phyloP scores from a whole-genome alignment of 345 rosid genomes.

The Bruguiera parviflora region DNA sequence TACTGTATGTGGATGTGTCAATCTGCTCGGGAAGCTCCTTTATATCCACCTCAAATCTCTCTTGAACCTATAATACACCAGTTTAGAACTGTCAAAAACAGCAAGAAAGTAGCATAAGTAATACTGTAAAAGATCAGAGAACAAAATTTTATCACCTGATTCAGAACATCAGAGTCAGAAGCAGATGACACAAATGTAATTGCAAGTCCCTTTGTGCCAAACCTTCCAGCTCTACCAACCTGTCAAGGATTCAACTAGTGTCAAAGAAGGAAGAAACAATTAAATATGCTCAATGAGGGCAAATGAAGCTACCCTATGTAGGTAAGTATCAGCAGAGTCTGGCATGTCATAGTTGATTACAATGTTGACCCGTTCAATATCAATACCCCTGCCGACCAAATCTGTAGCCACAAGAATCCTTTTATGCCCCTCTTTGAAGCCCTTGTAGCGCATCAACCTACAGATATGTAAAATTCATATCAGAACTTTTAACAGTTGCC shows the following conservation, averaged over 20 bases:
- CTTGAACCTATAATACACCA: conserved; percentile 23
- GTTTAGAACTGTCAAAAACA: not conserved
- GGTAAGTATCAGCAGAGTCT: conserved; percentile 29
- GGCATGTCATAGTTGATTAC: conserved; percentile 36
- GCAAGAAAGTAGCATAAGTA: not conserved
- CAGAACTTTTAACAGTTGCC: too few relatives aligned
- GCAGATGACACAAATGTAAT: conserved; percentile 89
- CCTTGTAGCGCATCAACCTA: conserved; percentile 87
- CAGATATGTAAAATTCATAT: not conserved
- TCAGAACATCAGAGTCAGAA: conserved; percentile 79
- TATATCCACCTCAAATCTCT: conserved; percentile 40
- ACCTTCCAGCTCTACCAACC: conserved; percentile 98
- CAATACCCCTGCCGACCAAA: conserved; percentile 33
- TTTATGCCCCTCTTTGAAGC: conserved; percentile 60
- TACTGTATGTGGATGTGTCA: conserved; percentile 40
- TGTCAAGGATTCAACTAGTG: conserved; percentile 7
- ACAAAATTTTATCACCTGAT: conserved; percentile 49
- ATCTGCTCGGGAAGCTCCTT: conserved; percentile 42
- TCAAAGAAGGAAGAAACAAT: not conserved
- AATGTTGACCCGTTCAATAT: conserved; percentile 30
- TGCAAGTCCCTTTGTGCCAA: conserved; percentile 96
- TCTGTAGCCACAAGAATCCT: conserved; percentile 29
- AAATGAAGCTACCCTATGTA: conserved; percentile 21
- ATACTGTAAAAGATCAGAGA: not conserved
- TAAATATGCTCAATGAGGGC: not conserved